Conservation (phyloP, 192 early-diverging fungal genomes). For the Backusella westeae region DNA sequence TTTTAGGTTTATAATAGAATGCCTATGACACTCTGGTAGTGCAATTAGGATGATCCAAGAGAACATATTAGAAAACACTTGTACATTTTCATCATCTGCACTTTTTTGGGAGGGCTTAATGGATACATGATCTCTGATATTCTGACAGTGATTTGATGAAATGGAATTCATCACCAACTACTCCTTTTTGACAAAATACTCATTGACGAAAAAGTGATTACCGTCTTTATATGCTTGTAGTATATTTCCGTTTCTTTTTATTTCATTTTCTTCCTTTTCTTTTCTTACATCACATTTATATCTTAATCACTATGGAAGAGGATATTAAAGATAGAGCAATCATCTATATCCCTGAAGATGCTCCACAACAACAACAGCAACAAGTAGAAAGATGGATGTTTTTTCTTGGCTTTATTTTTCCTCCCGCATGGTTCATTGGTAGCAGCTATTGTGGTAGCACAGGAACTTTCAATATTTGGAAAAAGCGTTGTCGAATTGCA, state of each 20-base stretch:
- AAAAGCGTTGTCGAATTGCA: constrained; percentile 32
- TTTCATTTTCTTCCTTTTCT: not conserved
- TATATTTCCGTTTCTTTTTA: not conserved
- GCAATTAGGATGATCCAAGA: not conserved
- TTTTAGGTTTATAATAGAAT: not conserved
- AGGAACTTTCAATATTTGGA: constrained; percentile 14
- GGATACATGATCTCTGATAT: too few relatives aligned
- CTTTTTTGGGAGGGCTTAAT: too few relatives aligned
- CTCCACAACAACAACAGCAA: not conserved
- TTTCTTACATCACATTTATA: not conserved
- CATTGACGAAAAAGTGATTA: not conserved
- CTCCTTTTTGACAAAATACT: not conserved
- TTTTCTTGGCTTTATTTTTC: constrained; percentile 27
- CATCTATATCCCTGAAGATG: not conserved
- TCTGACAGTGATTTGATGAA: not conserved
- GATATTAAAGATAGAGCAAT: not conserved
- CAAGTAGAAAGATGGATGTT: constrained; percentile 23
- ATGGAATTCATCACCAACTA: not conserved
- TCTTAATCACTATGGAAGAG: not conserved
- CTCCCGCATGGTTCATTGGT: constrained; percentile 27
- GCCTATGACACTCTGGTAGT: too few relatives aligned
- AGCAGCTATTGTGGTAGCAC: constrained; percentile 12
- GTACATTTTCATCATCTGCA: not conserved
- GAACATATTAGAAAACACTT: not conserved
- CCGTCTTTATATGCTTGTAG: not conserved